A percentile compares a stretch with the other conserved stretches of the same genome.
These are phyloP conservation scores for Moesziomyces sp. DNA, from an alignment of 1,284 basidiomycete genomes.

Conservation along the genomic window DNA sequence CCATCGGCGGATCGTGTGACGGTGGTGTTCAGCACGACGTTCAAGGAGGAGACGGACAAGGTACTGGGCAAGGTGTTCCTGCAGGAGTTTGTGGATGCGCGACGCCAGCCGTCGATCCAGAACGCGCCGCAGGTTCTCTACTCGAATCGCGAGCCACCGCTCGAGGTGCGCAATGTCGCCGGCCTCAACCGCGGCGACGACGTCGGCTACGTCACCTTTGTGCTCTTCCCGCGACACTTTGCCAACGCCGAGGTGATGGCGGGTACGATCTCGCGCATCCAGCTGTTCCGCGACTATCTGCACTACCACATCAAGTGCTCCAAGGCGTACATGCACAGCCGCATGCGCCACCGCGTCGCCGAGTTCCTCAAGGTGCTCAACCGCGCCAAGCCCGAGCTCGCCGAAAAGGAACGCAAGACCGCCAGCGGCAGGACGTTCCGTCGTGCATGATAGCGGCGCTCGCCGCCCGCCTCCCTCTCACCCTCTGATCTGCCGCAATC, in stretches of 20 bases:
- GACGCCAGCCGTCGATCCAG: constrained; percentile 90
- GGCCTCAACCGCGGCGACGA: constrained; percentile 87
- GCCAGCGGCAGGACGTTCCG: constrained; percentile 72
- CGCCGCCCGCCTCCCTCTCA: too few relatives aligned
- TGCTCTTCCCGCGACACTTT: constrained; percentile 97
- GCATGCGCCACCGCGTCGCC: constrained; percentile 92
- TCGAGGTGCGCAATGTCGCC: constrained; percentile 89
- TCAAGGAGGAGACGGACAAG: constrained; percentile 96
- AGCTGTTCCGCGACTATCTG: constrained; percentile 96
- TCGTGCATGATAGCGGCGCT: constrained; percentile 25
- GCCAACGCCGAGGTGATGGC: constrained; percentile 78
- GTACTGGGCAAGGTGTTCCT: constrained; percentile 97
- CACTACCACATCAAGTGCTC: constrained; percentile 99
- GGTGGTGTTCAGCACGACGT: constrained; percentile 95
- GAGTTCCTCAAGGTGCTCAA: constrained; percentile 99
- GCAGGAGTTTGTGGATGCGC: constrained; percentile 99
- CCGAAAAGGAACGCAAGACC: constrained; percentile 86
- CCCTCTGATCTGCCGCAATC: too few relatives aligned
- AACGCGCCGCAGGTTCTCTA: constrained; percentile 99
- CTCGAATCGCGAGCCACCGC: constrained; percentile 91
- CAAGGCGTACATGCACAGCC: constrained; percentile 98
- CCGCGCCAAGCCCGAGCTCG: constrained; percentile 93
- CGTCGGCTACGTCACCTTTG: constrained; percentile 97
- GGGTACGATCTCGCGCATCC: constrained; percentile 93
- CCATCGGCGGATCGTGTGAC: constrained; percentile 95